Percentiles rank a stretch among this genome's conserved stretches.
Evolutionary conservation across 1,139 yeast genomes (phyloP).

Genomic region (Pichia sp.): DNA sequence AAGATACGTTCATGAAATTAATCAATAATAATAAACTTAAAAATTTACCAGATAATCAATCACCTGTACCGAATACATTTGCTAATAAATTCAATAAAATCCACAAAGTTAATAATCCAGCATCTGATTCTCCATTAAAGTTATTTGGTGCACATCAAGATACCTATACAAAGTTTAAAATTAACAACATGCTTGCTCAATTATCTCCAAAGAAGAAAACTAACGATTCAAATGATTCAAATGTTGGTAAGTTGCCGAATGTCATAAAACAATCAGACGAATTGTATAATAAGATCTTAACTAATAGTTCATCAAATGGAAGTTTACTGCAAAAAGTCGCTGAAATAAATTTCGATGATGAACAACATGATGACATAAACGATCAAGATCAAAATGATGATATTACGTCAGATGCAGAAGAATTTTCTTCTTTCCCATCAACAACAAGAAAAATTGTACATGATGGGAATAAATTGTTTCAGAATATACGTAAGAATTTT

Average conservation of each 20-base stretch:
- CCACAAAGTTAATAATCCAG: not conserved
- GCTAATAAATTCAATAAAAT: slow-evolving; percentile 22
- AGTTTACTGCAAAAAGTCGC: not conserved
- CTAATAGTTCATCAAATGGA: slow-evolving; percentile 9
- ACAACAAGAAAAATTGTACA: slow-evolving; percentile 20
- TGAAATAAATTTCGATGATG: not conserved
- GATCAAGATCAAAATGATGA: slow-evolving; percentile 19
- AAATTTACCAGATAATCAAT: slow-evolving; percentile 17
- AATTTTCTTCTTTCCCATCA: slow-evolving; percentile 18
- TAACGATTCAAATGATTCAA: not conserved
- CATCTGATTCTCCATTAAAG: slow-evolving; percentile 27
- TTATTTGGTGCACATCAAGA: slow-evolving; percentile 25
- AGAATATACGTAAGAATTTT: slow-evolving; percentile 20
- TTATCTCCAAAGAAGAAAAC: slow-evolving; percentile 4
- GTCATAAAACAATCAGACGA: slow-evolving; percentile 11
- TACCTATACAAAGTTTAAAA: slow-evolving; percentile 25
- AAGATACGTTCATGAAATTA: slow-evolving; percentile 18
- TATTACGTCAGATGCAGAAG: slow-evolving; percentile 26
- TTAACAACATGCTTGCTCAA: slow-evolving; percentile 22
- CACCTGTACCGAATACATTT: slow-evolving; percentile 26
- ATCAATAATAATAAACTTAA: slow-evolving; percentile 19
- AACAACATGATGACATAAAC: slow-evolving; percentile 4
- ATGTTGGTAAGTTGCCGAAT: not conserved
- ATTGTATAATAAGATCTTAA: slow-evolving; percentile 11
- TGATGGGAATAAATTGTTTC: slow-evolving; percentile 22